A percentile compares a stretch with the other conserved stretches of the same genome.
Evolutionary conservation across 2,329 filamentous ascomycete genomes (phyloP).

Genomic region (Sclerotinia borealis): DNA sequence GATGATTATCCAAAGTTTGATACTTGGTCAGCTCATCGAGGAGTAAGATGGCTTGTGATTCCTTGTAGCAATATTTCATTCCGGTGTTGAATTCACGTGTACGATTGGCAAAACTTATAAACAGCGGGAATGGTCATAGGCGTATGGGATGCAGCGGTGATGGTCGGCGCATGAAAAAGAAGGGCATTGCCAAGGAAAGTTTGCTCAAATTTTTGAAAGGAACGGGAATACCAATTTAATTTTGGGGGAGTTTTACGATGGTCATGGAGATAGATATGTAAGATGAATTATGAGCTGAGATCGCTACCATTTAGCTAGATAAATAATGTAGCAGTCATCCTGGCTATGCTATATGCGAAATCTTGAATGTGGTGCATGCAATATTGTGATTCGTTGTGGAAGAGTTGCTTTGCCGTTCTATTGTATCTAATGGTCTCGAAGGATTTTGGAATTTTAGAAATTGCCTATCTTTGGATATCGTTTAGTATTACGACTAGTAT

Average conservation of each 20-base stretch:
- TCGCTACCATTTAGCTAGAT: background rate
- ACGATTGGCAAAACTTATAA: background rate
- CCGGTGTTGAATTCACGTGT: background rate
- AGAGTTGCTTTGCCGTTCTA: too few species aligned
- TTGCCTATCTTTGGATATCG: too few species aligned
- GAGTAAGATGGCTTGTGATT: slow-evolving; percentile 4
- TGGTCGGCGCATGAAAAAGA: background rate
- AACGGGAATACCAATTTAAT: background rate
- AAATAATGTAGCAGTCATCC: background rate
- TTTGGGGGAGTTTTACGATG: background rate
- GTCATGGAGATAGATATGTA: background rate
- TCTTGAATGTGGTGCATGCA: background rate
- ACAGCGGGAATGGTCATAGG: background rate
- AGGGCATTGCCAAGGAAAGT: background rate
- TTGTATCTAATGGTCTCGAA: background rate
- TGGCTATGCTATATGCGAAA: background rate
- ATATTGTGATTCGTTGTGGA: background rate
- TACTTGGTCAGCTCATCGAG: slow-evolving; percentile 67
- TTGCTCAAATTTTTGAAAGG: background rate
- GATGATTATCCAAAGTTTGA: slow-evolving; percentile 86
- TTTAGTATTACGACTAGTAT: too few species aligned
- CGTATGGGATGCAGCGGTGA: background rate
- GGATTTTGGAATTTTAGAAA: too few species aligned
- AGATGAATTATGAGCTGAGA: background rate
- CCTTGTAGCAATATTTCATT: background rate